phyloP scores from a whole-genome alignment of 2,329 filamentous ascomycete species.

The Colletotrichum costaricense region DNA sequence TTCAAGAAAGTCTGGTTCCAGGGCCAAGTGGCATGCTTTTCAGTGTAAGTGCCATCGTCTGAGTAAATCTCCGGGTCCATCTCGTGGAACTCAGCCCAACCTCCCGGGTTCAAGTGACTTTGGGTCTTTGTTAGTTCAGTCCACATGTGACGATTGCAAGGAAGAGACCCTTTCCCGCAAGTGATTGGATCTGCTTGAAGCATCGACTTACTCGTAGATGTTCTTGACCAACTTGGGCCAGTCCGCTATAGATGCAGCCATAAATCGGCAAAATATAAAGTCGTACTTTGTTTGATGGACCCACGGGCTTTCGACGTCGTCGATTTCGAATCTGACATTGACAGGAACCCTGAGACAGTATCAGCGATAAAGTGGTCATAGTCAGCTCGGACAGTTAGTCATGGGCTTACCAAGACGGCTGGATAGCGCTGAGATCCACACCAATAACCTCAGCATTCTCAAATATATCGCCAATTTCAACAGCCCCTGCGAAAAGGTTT shows the following conservation, averaged over 20 bases:
- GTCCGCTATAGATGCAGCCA: slow-evolving; percentile 38
- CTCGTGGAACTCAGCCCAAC: slow-evolving; percentile 50
- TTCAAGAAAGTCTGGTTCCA: slow-evolving; percentile 46
- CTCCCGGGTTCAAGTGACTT: slow-evolving; percentile 17
- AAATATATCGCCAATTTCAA: slow-evolving; percentile 73
- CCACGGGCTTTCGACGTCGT: slow-evolving; percentile 63
- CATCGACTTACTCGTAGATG: neutral
- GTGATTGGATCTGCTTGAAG: slow-evolving; percentile 41
- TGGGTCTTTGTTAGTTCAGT: neutral
- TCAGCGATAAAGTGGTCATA: neutral
- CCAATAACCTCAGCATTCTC: slow-evolving; percentile 68
- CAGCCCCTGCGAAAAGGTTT: slow-evolving; percentile 53
- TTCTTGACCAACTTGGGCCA: neutral
- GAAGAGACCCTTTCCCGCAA: neutral
- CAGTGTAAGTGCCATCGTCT: slow-evolving; percentile 44
- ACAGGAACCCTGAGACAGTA: slow-evolving; percentile 67
- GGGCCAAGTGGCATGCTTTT: slow-evolving; percentile 47
- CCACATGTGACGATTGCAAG: neutral
- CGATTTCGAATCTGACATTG: slow-evolving; percentile 80
- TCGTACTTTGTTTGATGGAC: slow-evolving; percentile 1
- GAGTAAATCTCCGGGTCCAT: slow-evolving; percentile 50
- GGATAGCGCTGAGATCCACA: slow-evolving; percentile 75
- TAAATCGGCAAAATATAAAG: slow-evolving; percentile 39
- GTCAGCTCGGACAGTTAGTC: neutral
- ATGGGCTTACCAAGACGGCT: slow-evolving; percentile 54